Conservation (phyloP, 1,284 basidiomycete genomes). For the Moniliophthora roreri region DNA sequence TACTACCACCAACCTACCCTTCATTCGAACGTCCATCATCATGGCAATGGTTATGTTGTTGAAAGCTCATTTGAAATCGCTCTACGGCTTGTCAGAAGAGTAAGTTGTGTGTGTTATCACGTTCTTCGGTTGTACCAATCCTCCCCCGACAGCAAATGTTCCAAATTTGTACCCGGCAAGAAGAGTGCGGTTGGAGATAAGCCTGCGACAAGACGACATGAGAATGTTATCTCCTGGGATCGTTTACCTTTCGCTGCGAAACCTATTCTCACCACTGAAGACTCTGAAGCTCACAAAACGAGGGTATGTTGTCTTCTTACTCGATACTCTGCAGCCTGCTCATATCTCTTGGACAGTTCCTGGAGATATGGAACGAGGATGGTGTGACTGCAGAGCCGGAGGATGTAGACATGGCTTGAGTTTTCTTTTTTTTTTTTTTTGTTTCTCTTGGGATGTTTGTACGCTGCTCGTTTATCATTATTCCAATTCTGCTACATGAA, state of each 20-base stretch:
- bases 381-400: slow-evolving; percentile 72
- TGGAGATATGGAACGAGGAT: slow-evolving; percentile 80
- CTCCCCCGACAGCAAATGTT: slow-evolving; percentile 69
- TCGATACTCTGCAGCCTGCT: background rate
- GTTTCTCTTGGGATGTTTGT: too few species aligned
- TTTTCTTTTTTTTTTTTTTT: background rate
- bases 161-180: slow-evolving; percentile 82
- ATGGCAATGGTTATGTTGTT: slow-evolving; percentile 82
- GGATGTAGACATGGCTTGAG: slow-evolving; percentile 32
- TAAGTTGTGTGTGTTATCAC: slow-evolving; percentile 44
- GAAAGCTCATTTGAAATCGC: slow-evolving; percentile 77
- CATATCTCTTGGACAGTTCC: slow-evolving; percentile 47
- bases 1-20: slow-evolving; percentile 43
- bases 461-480: too few species aligned
- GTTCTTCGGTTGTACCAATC: background rate
- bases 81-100: slow-evolving; percentile 89
- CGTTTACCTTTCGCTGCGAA: slow-evolving; percentile 64
- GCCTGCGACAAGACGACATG: slow-evolving; percentile 64
- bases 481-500: too few species aligned
- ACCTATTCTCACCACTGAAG: slow-evolving; percentile 58
- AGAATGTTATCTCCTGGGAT: slow-evolving; percentile 67
- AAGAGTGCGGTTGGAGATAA: slow-evolving; percentile 85
- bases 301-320: slow-evolving; percentile 40
- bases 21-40: slow-evolving; percentile 68
- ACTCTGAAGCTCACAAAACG: slow-evolving; percentile 55